Evolutionary conservation across 2,329 filamentous ascomycete genomes (phyloP).

Genomic region (Raffaelea albimanens): DNA sequence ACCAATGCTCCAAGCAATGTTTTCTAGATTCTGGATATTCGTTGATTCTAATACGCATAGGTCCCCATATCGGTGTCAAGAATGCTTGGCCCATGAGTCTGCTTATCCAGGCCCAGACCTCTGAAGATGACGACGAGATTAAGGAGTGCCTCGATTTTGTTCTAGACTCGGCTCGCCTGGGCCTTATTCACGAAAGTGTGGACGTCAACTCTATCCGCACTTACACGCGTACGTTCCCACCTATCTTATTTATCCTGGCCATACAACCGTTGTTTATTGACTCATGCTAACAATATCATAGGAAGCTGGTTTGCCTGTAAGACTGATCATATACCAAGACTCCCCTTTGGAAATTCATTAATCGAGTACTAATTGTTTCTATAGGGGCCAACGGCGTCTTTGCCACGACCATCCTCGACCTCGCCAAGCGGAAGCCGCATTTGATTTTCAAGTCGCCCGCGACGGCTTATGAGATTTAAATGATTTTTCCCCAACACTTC

Average conservation of each 20-base stretch:
- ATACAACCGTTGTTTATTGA: background rate
- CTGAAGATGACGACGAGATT: conserved; percentile 76
- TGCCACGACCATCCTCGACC: conserved; percentile 80
- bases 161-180: conserved; percentile 63
- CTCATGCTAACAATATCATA: conserved; percentile 18
- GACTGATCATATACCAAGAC: conserved; percentile 10
- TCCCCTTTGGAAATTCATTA: background rate
- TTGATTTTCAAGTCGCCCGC: conserved; percentile 65
- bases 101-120: conserved; percentile 84
- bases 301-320: conserved; percentile 82
- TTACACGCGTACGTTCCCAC: conserved; percentile 59
- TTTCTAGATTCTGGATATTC: no score
- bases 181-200: conserved; percentile 85
- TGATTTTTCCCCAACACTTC: no score
- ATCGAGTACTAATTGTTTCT: conserved; percentile 8
- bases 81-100: conserved; percentile 98
- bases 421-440: conserved; percentile 82
- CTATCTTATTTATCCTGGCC: background rate
- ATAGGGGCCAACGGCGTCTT: conserved; percentile 89
- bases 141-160: conserved; percentile 62
- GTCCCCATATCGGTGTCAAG: conserved; percentile 66
- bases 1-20: no score
- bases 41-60: conserved; percentile 21
- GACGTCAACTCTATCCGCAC: conserved; percentile 57
- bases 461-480: conserved; percentile 45